Conservation (phyloP, 179 eudicot genomes). For the Silene vulgaris region DNA sequence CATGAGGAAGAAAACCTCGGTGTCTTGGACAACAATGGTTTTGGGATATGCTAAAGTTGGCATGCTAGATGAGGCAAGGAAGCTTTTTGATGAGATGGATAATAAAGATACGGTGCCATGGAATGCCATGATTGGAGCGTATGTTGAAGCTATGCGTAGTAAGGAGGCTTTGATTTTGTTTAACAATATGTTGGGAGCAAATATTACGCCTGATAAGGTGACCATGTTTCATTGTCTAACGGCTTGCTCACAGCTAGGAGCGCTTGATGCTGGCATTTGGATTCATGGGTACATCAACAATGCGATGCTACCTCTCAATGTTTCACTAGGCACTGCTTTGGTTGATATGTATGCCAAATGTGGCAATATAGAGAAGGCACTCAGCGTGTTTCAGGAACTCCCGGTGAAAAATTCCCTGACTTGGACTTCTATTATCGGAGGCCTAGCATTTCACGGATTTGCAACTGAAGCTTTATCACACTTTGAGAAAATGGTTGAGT, state of each 20-base stretch:
- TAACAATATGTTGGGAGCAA: constrained; percentile 53
- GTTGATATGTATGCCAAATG: constrained; percentile 95
- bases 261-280: constrained; percentile 77
- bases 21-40: constrained; percentile 72
- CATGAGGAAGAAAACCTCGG: constrained; percentile 25
- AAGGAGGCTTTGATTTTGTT: constrained; percentile 71
- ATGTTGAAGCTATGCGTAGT: constrained; percentile 54
- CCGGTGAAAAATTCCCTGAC: constrained; percentile 55
- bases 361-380: constrained; percentile 66
- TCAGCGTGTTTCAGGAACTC: constrained; percentile 57
- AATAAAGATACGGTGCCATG: constrained; percentile 45
- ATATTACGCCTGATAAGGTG: constrained; percentile 60
- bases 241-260: constrained; percentile 77
- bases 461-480: constrained; percentile 55
- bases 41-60: constrained; percentile 64
- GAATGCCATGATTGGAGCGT: constrained; percentile 74
- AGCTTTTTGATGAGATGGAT: constrained; percentile 58
- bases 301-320: constrained; percentile 50
- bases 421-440: constrained; percentile 71
- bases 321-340: constrained; percentile 67
- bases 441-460: constrained; percentile 67
- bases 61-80: constrained; percentile 48
- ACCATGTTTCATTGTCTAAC: constrained; percentile 72
- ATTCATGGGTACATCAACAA: constrained; percentile 58
- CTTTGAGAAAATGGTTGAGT: constrained; percentile 55